Evolutionary conservation across 208 protist species (phyloP).

Genomic region (Polymyxa betae): DNA sequence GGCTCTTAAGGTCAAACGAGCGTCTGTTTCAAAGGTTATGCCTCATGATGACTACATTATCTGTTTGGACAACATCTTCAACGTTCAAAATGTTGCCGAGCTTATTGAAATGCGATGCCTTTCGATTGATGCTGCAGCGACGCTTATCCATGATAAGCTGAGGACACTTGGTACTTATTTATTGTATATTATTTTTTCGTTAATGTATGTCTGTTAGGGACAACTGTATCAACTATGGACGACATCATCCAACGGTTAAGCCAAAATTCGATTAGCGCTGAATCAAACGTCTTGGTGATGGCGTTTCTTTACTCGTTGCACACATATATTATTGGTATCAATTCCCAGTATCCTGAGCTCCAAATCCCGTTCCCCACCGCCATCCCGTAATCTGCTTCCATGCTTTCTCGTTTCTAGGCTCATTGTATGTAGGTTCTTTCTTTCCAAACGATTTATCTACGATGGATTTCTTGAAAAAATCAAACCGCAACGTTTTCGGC

Average conservation of each 20-base stretch:
- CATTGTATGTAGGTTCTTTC: background rate
- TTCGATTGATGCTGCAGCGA: background rate
- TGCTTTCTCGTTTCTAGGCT: background rate
- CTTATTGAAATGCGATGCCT: background rate
- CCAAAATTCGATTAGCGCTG: background rate
- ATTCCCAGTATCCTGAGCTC: background rate
- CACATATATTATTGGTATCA: background rate
- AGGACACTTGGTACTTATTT: background rate
- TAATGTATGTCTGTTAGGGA: background rate
- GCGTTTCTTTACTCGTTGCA: background rate
- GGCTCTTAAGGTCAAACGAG: too few relatives aligned
- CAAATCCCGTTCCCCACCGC: background rate
- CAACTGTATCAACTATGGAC: background rate
- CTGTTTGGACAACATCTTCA: background rate
- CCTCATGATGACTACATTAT: background rate
- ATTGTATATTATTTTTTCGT: background rate
- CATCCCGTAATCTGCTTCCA: background rate
- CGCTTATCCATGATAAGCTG: constrained; percentile 30
- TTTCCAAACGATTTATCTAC: background rate
- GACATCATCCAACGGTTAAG: background rate
- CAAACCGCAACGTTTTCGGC: background rate
- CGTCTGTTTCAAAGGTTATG: background rate
- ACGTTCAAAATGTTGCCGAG: background rate
- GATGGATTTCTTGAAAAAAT: background rate
- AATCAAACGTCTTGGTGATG: background rate